Percentiles rank a stretch among this genome's conserved stretches.
Evolutionary conservation across 2,329 filamentous ascomycete species (phyloP).

Genomic region (Aspergillus hiratsukae): DNA sequence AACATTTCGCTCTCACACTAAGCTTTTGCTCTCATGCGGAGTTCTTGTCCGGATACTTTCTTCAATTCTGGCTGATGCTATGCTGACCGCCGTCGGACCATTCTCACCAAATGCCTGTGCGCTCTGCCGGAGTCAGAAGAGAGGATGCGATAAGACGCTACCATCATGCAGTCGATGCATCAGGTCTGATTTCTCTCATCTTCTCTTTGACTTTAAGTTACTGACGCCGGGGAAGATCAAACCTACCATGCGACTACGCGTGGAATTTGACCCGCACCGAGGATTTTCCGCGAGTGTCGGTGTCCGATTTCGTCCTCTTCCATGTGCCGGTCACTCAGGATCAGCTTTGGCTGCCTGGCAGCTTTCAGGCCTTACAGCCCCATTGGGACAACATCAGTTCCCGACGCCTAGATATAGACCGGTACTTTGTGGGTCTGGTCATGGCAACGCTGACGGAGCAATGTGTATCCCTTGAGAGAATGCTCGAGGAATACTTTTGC

Average conservation of each 20-base stretch:
- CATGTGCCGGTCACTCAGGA: neutral
- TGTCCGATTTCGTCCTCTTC: slow-evolving; percentile 1
- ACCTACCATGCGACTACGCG: neutral
- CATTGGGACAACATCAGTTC: neutral
- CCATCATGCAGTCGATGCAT: slow-evolving; percentile 1
- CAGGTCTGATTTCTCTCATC: neutral
- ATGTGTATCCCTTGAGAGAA: neutral
- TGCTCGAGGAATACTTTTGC: neutral
- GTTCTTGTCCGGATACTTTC: too few species aligned
- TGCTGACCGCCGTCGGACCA: neutral
- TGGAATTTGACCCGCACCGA: neutral
- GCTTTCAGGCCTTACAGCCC: neutral
- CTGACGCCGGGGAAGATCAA: neutral
- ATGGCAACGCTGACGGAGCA: neutral
- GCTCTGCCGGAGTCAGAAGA: neutral
- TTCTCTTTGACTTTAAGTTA: neutral
- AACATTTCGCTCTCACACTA: too few species aligned
- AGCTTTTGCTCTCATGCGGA: too few species aligned
- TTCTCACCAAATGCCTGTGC: neutral
- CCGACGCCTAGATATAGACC: neutral
- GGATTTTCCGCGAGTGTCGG: neutral
- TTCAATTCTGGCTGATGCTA: neutral
- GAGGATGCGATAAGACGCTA: slow-evolving; percentile 1
- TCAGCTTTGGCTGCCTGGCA: neutral
- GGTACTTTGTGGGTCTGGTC: neutral